Evolutionary conservation across 306 rosid species (phyloP).

Genomic region (Hippophae tibetana): DNA sequence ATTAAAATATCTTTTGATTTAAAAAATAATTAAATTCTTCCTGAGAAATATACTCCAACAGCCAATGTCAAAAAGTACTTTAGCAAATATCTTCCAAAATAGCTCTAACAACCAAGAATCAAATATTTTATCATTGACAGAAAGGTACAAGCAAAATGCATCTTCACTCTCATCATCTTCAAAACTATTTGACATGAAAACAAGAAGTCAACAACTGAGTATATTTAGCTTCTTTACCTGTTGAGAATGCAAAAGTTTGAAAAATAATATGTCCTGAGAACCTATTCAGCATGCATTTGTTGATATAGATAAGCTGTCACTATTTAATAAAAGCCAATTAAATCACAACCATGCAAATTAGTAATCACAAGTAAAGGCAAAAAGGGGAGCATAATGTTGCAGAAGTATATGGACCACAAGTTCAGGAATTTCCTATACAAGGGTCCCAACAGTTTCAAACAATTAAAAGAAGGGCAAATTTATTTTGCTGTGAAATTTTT

Average conservation of each 20-base stretch:
- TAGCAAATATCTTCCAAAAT: no score
- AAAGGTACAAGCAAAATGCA: not conserved
- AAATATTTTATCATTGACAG: not conserved
- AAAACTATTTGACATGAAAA: not conserved
- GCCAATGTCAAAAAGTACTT: no score
- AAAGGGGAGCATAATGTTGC: no score
- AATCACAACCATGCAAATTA: slow-evolving; percentile 1
- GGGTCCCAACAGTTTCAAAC: no score
- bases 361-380: not conserved
- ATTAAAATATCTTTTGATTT: no score
- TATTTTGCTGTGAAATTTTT: no score
- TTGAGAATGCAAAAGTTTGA: not conserved
- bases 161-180: not conserved
- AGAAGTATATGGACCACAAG: no score
- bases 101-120: not conserved
- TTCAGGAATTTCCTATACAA: no score
- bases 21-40: no score
- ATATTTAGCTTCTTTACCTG: not conserved
- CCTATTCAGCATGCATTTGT: slow-evolving; percentile 6
- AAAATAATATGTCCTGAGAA: slow-evolving; percentile 9
- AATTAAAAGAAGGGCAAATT: no score
- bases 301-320: not conserved
- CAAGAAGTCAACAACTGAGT: not conserved
- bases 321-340: not conserved
- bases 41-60: no score